phyloP scores from a whole-genome alignment of 305 asterid genomes.

The Fraxinus floribunda region DNA sequence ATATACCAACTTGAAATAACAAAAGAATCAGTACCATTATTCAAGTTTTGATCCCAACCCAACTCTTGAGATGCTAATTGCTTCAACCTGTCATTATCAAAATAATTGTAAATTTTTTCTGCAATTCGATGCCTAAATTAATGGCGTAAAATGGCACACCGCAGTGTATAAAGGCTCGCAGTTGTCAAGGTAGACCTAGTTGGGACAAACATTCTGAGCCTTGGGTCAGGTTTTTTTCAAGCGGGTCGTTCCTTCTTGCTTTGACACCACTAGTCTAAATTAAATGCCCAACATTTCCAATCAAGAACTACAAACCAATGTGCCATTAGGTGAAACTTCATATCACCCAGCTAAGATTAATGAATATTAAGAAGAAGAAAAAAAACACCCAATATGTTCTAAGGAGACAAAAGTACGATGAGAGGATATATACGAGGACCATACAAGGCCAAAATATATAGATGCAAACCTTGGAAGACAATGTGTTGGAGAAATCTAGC shows the following conservation, averaged over 20 bases:
- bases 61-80: not conserved
- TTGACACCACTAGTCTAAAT: not conserved
- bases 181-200: not conserved
- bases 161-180: not conserved
- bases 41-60: not conserved
- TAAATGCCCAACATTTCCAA: conserved; percentile 27
- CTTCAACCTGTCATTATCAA: conserved; percentile 15
- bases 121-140: not conserved
- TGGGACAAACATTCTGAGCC: not conserved
- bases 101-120: not conserved
- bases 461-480: not conserved
- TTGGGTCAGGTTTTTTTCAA: not conserved
- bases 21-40: not conserved
- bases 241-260: not conserved
- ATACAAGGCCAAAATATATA: not conserved
- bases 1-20: not conserved
- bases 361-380: not conserved
- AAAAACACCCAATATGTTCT: not conserved
- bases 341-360: conserved; percentile 12
- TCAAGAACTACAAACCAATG: conserved; percentile 37
- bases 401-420: not conserved
- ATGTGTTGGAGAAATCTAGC: not conserved
- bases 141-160: not conserved
- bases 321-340: conserved; percentile 40
- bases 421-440: not conserved